These are phyloP conservation scores for Penicillium flavigenum DNA, from an alignment of 495 filamentous ascomycete genomes.

Conservation along the genomic window DNA sequence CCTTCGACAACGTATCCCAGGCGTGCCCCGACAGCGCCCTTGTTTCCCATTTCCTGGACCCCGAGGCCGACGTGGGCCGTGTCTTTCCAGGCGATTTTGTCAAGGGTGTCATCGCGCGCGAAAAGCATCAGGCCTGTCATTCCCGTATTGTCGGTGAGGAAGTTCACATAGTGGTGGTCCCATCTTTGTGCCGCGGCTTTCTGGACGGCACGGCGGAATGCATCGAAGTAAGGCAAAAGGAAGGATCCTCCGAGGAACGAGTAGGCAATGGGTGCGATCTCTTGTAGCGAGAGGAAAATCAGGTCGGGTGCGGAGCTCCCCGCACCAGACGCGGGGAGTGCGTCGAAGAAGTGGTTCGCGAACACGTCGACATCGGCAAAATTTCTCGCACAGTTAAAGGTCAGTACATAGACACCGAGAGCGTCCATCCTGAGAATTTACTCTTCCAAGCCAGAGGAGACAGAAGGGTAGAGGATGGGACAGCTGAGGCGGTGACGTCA, in stretches of 20 bases:
- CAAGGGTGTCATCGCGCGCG: conserved; percentile 53
- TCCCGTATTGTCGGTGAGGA: conserved; percentile 69
- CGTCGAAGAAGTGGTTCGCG: conserved; percentile 68
- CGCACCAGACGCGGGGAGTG: conserved; percentile 51
- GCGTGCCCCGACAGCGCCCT: conserved; percentile 82
- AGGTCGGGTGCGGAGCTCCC: conserved; percentile 57
- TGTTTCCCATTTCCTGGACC: conserved; percentile 85
- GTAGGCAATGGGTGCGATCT: conserved; percentile 79
- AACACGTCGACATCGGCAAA: conserved; percentile 64
- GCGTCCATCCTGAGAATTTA: conserved; percentile 41
- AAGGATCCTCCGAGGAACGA: conserved; percentile 84
- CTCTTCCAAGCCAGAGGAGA: background rate
- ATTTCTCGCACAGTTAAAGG: conserved; percentile 83
- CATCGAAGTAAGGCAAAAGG: conserved; percentile 70
- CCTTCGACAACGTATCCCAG: conserved; percentile 52
- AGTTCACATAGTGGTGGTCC: conserved; percentile 47
- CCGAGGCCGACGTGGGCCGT: conserved; percentile 80
- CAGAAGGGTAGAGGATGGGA: background rate
- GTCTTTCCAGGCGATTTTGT: conserved; percentile 58
- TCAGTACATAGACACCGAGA: conserved; percentile 68
- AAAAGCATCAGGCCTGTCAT: conserved; percentile 90
- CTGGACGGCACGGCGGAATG: conserved; percentile 66
- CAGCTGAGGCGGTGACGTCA: conserved; percentile 5
- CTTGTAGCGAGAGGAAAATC: conserved; percentile 79
- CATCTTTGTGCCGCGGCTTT: conserved; percentile 54